Evolutionary conservation across 2,329 filamentous ascomycete genomes (phyloP), one percentile per base, ranked within the genome.

Genomic region (Amauroascus niger): DNA sequence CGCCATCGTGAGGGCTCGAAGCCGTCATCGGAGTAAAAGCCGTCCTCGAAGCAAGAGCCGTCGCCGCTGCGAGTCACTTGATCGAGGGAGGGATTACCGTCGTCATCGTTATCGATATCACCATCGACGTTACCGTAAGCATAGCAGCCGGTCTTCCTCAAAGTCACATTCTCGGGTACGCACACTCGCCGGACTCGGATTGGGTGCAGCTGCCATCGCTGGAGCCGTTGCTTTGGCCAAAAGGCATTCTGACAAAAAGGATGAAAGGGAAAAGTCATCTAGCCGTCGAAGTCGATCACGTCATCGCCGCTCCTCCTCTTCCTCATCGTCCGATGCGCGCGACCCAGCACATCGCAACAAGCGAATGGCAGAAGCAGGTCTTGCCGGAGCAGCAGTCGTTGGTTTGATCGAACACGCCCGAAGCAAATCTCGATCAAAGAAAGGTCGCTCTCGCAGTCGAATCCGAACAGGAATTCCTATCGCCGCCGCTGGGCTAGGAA

Each of bases 301-400:
- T 13, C 75, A 66, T 52, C 69, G 71, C 30, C 65, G 66, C 18
- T 66, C 51, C 16, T 56, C 54, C 14, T 49, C 47, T 11, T 59
- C 65, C 53, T 62, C 62, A 6, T 62, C 61, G 9, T 64, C 65
- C 55, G 62, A 67, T 58, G 66, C 64, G 33, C 67, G 69, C 44
- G 70, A 70, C 57, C 62, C 68, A 41, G 68, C 67, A 13, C 78
- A 80, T 60, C 75, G 79, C 54, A 80, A 79, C 57, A 75, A 76
- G 49, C 76, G 78, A 55, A 79, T 80, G 59, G 80, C 80, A 13
- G 77, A 80, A 62, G 81, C 80, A 51, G 81, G 81, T 57, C 70
- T 82, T 50, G 81, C 79, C 20, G 79, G 77, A 59, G 81, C 81
- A 55, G 79, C 80, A 6, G 77, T 80, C 7, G 81, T 79, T 33